Evolutionary conservation across 2,329 filamentous ascomycete species (phyloP).

Genomic region (Ascochyta fabae): DNA sequence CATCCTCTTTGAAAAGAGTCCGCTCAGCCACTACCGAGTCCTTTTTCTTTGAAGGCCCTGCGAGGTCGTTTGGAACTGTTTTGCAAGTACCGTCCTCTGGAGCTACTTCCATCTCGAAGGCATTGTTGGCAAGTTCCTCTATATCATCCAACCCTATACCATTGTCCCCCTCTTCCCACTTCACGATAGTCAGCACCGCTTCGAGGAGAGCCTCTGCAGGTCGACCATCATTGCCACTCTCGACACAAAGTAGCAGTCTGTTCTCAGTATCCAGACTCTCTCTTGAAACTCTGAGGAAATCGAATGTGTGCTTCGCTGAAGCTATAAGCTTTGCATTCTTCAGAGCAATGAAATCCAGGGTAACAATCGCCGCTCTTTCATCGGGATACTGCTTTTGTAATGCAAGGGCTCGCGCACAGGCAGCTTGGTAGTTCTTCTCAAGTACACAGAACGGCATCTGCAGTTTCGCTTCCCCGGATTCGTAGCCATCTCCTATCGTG

Average conservation of each 20-base stretch:
- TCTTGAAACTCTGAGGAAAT: not conserved
- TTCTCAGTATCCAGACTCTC: not conserved
- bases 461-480: not conserved
- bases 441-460: not conserved
- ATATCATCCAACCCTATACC: not conserved
- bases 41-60: not conserved
- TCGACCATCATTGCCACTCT: not conserved
- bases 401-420: not conserved
- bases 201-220: not conserved
- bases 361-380: not conserved
- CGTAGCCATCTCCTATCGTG: not conserved
- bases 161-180: not conserved
- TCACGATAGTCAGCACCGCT: not conserved
- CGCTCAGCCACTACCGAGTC: not conserved
- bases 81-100: not conserved
- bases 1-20: not conserved
- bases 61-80: not conserved
- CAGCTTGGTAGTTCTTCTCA: not conserved
- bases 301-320: not conserved
- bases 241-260: not conserved
- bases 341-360: not conserved
- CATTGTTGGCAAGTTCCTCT: not conserved
- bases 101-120: not conserved
- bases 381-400: not conserved
- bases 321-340: not conserved